Conservation (phyloP, 371 early-diverging fungal genomes). For the Mucor circinelloides region DNA sequence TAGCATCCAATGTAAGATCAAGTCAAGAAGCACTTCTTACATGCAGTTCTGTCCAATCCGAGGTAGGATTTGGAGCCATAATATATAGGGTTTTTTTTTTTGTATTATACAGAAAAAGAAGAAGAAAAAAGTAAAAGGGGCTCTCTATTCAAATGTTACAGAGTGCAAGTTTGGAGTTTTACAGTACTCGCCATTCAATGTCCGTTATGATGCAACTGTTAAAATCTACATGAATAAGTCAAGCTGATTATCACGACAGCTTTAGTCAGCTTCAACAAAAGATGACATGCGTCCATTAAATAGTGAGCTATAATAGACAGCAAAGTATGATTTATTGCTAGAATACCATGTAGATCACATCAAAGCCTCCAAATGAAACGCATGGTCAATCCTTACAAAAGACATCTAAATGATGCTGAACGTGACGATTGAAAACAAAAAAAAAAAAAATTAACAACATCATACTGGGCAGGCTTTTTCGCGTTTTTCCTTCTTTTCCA, state of each 20-base stretch:
- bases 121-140: background rate
- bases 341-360: background rate
- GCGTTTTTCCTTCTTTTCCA: conserved; percentile 4
- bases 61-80: conserved; percentile 58
- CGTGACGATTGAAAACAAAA: conserved; percentile 3
- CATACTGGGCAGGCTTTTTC: background rate
- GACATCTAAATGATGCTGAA: background rate
- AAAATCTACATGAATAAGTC: background rate
- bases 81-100: background rate
- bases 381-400: background rate
- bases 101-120: conserved; percentile 1
- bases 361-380: background rate
- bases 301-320: too few relatives aligned
- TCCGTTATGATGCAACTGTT: background rate
- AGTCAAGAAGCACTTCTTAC: conserved; percentile 21
- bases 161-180: background rate
- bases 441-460: background rate
- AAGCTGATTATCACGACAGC: too few relatives aligned
- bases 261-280: too few relatives aligned
- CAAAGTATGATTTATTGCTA: background rate
- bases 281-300: too few relatives aligned
- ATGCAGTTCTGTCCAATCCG: conserved; percentile 57
- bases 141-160: background rate
- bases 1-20: background rate
- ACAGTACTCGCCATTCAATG: background rate